Conservation (phyloP, 2,329 filamentous ascomycete genomes). For the Colletotrichum sp. region DNA sequence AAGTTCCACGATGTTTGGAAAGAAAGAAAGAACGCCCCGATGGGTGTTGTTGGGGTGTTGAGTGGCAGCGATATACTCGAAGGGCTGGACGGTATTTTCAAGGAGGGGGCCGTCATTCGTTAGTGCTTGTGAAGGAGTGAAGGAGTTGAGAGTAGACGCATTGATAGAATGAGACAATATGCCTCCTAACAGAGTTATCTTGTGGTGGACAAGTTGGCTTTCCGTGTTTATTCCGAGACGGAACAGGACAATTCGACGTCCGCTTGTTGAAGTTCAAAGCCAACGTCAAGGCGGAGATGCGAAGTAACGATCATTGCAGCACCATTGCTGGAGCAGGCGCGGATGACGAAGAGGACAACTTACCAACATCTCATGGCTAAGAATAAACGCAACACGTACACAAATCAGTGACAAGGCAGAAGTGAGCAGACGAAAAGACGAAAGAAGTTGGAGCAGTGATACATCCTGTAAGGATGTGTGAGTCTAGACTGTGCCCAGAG, state of each 20-base stretch:
- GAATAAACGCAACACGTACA: not conserved
- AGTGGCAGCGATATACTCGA: conserved; percentile 89
- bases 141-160: not conserved
- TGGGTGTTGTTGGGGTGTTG: conserved; percentile 62
- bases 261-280: not conserved
- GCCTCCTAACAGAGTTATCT: not conserved
- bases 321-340: not conserved
- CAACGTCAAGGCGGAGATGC: not conserved
- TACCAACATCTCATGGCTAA: not conserved
- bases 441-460: not conserved
- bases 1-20: conserved; percentile 97
- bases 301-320: not conserved
- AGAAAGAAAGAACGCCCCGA: conserved; percentile 60
- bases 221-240: not conserved
- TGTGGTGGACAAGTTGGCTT: not conserved
- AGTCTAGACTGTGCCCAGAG: not conserved
- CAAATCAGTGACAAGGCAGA: not conserved
- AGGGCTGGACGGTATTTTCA: conserved; percentile 78
- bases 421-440: not conserved
- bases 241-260: not conserved
- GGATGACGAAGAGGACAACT: not conserved
- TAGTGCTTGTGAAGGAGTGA: conserved; percentile 20
- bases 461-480: not conserved
- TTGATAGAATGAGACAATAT: not conserved
- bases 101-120: conserved; percentile 75